Percentiles rank a stretch among this genome's conserved stretches.
phyloP scores from a whole-genome alignment of 495 filamentous ascomycete species.

The Aspergillus conjunctus region DNA sequence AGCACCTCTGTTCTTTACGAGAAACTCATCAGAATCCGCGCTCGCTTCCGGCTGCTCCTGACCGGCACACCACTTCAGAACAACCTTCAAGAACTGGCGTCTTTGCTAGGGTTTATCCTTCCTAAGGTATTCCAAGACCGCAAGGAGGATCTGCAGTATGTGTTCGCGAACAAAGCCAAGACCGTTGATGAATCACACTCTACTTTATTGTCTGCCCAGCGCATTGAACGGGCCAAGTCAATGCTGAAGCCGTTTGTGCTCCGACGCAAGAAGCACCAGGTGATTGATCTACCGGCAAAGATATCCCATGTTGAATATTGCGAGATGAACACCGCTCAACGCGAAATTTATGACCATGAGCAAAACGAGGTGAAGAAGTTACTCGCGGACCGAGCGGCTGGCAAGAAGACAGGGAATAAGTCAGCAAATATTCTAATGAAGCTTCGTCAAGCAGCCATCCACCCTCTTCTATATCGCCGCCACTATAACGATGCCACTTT shows the following conservation, averaged over 20 bases:
- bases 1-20: slow-evolving; percentile 77
- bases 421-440: slow-evolving; percentile 83
- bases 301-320: slow-evolving; percentile 75
- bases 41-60: slow-evolving; percentile 78
- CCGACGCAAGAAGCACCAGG: slow-evolving; percentile 90
- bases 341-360: slow-evolving; percentile 68
- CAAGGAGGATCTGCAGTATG: slow-evolving; percentile 70
- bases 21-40: slow-evolving; percentile 73
- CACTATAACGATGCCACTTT: slow-evolving; percentile 75
- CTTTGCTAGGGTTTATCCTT: slow-evolving; percentile 88
- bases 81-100: slow-evolving; percentile 87
- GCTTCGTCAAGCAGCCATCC: slow-evolving; percentile 88
- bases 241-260: slow-evolving; percentile 96
- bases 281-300: slow-evolving; percentile 88
- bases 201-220: slow-evolving; percentile 78
- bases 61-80: slow-evolving; percentile 97
- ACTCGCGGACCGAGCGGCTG: slow-evolving; percentile 57
- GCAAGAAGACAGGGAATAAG: slow-evolving; percentile 56
- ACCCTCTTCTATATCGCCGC: slow-evolving; percentile 82
- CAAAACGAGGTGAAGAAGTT: slow-evolving; percentile 56
- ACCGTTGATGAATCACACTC: slow-evolving; percentile 70
- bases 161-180: slow-evolving; percentile 91
- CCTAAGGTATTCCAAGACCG: slow-evolving; percentile 76
- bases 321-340: slow-evolving; percentile 69
- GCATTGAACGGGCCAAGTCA: slow-evolving; percentile 80